Conservation (phyloP, 1,139 yeast species). For the Debaryomycetaceae sp. region DNA sequence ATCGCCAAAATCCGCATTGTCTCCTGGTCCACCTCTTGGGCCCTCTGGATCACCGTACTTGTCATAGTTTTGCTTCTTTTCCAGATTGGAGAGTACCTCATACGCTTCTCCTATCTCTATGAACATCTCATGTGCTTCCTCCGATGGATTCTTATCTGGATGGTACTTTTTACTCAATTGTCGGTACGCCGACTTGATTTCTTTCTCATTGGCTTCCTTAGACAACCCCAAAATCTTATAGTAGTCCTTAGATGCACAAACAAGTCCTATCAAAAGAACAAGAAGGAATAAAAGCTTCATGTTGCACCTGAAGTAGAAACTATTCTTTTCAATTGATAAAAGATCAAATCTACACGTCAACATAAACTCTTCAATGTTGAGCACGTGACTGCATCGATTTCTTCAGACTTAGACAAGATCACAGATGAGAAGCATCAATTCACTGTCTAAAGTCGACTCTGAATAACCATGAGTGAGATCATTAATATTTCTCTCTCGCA, state of each 20-base stretch:
- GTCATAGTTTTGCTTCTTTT: conserved; percentile 72
- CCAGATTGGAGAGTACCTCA: conserved; percentile 75
- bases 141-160: conserved; percentile 89
- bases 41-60: conserved; percentile 82
- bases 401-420: too few relatives aligned
- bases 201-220: conserved; percentile 69
- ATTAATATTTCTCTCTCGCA: conserved; percentile 71
- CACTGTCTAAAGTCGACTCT: too few relatives aligned
- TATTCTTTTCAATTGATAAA: neutral
- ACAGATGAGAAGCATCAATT: too few relatives aligned
- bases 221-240: conserved; percentile 62
- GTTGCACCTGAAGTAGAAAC: neutral
- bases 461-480: conserved; percentile 58
- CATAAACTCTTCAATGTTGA: neutral
- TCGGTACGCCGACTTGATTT: conserved; percentile 85
- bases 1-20: conserved; percentile 58
- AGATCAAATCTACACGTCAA: neutral
- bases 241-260: conserved; percentile 15
- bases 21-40: conserved; percentile 21
- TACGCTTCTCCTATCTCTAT: conserved; percentile 93
- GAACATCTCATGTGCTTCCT: conserved; percentile 79
- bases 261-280: conserved; percentile 1
- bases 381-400: neutral
- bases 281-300: conserved; percentile 2
- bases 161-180: conserved; percentile 82